Conservation (phyloP, 306 rosid species). For the Cajanus cajan region DNA sequence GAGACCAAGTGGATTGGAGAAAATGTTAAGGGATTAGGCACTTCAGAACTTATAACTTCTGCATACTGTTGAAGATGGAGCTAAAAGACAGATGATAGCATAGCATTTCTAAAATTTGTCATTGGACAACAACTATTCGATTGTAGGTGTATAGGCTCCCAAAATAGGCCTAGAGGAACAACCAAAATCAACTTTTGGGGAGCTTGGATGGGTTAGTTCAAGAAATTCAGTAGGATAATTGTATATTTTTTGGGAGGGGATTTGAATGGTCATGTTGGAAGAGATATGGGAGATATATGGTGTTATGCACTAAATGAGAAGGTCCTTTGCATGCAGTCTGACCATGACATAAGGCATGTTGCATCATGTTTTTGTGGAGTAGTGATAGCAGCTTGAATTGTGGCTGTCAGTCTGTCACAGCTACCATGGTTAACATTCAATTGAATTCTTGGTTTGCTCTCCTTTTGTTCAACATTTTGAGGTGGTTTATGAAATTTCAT, state of each 20-base stretch:
- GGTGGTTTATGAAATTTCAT: neutral
- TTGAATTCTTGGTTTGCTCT: neutral
- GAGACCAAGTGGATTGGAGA: conserved; percentile 11
- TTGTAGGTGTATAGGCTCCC: neutral
- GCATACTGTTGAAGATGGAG: neutral
- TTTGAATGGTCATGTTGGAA: neutral
- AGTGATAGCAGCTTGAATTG: neutral
- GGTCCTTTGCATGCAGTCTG: neutral
- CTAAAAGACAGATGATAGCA: neutral
- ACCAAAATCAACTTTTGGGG: neutral
- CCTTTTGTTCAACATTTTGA: neutral
- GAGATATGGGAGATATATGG: neutral
- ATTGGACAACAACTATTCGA: neutral
- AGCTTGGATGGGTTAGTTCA: neutral
- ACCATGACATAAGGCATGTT: neutral
- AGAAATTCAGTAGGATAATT: neutral
- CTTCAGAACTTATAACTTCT: neutral
- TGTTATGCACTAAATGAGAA: neutral
- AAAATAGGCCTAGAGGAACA: neutral
- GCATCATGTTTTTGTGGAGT: neutral
- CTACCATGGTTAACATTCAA: neutral
- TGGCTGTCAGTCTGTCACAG: neutral
- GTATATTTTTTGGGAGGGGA: neutral
- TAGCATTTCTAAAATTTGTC: neutral
- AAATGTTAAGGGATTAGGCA: neutral